These are phyloP conservation scores for Flammula alnicola DNA, from an alignment of 1,284 basidiomycete species.

Conservation along the genomic window DNA sequence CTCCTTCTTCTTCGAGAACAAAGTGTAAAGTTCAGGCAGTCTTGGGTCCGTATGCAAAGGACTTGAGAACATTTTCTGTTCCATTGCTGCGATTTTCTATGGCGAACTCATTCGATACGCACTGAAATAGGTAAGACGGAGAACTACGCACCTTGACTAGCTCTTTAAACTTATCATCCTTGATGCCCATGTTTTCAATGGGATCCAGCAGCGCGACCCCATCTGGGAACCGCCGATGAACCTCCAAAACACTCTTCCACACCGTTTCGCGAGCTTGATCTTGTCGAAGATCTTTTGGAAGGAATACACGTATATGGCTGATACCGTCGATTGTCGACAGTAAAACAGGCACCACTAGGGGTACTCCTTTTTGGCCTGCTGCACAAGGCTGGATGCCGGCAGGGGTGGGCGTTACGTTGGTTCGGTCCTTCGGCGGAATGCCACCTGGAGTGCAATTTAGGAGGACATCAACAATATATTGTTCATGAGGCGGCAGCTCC, in stretches of 20 bases:
- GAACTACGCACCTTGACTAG: slow-evolving; percentile 70
- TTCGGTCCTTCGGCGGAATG: slow-evolving; percentile 64
- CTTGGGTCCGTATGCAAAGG: slow-evolving; percentile 77
- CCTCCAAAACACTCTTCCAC: slow-evolving; percentile 91
- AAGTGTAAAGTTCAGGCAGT: slow-evolving; percentile 79
- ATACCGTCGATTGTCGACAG: slow-evolving; percentile 88
- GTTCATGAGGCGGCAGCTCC: slow-evolving; percentile 81
- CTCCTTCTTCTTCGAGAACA: slow-evolving; percentile 81
- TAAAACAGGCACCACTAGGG: slow-evolving; percentile 89
- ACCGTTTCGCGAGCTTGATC: slow-evolving; percentile 79
- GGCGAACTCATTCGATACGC: neutral
- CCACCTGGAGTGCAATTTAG: slow-evolving; percentile 80
- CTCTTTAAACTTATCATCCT: slow-evolving; percentile 90
- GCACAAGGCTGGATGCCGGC: slow-evolving; percentile 79
- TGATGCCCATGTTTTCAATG: slow-evolving; percentile 95
- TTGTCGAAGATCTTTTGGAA: slow-evolving; percentile 89
- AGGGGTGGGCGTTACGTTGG: slow-evolving; percentile 57
- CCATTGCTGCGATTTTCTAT: slow-evolving; percentile 90
- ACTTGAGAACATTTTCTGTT: slow-evolving; percentile 79
- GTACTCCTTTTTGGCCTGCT: slow-evolving; percentile 73
- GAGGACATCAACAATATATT: slow-evolving; percentile 95
- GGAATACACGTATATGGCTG: slow-evolving; percentile 84
- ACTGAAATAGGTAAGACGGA: neutral
- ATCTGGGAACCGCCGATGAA: slow-evolving; percentile 87
- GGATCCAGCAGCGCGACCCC: slow-evolving; percentile 92